Conservation (phyloP, 2,329 filamentous ascomycete species). For the Penicillium vulpinum region DNA sequence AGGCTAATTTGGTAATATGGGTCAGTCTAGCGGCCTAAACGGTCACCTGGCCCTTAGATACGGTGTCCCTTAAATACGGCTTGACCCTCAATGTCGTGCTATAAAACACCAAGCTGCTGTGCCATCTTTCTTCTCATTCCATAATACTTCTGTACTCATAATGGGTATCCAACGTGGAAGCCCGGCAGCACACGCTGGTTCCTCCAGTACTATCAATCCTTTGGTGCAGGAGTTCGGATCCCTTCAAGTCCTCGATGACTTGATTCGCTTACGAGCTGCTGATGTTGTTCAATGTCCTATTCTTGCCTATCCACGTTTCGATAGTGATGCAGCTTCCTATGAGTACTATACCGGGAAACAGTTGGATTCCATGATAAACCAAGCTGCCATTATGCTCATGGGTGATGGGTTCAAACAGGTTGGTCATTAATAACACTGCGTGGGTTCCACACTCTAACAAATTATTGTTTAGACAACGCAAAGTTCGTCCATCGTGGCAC, state of each 20-base stretch:
- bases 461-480: conserved; percentile 14
- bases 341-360: conserved; percentile 45
- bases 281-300: conserved; percentile 45
- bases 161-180: conserved; percentile 24
- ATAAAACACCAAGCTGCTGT: neutral
- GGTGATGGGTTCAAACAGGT: conserved; percentile 32
- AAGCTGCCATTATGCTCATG: conserved; percentile 35
- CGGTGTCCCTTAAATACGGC: conserved; percentile 4
- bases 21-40: neutral
- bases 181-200: conserved; percentile 5
- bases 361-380: conserved; percentile 38
- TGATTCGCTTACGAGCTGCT: conserved; percentile 42
- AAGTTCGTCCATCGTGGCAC: conserved; percentile 33
- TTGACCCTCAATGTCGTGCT: neutral
- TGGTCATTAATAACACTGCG: neutral
- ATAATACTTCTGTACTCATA: neutral
- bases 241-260: conserved; percentile 45
- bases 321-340: conserved; percentile 37
- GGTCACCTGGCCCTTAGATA: neutral
- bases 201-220: conserved; percentile 9
- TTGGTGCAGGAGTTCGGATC: conserved; percentile 39
- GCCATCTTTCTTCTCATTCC: neutral
- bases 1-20: neutral
- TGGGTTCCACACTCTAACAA: neutral
- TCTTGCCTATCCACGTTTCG: conserved; percentile 42